These are phyloP conservation scores for Dactylorhiza incarnata DNA, from an alignment of 106 monocot species.

Conservation along the genomic window DNA sequence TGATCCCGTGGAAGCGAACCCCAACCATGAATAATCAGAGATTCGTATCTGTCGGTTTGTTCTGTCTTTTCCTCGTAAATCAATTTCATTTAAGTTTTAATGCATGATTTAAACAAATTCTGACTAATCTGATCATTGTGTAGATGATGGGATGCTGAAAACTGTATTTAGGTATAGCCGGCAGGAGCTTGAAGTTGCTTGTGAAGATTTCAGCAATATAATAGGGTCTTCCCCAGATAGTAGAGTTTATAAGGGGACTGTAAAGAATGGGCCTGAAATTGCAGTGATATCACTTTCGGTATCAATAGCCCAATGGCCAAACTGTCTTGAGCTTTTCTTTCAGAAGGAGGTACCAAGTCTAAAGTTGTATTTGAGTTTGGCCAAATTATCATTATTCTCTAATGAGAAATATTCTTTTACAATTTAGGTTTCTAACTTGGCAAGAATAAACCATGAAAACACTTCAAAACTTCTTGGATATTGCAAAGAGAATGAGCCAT, in stretches of 20 bases:
- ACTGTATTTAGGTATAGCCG: conserved; percentile 51
- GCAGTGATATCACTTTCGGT: conserved; percentile 76
- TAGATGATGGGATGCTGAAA: conserved; percentile 57
- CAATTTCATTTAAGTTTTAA: background rate
- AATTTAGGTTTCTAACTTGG: conserved; percentile 63
- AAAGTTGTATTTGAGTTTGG: background rate
- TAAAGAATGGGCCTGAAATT: conserved; percentile 81
- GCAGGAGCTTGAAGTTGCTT: conserved; percentile 76
- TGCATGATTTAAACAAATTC: background rate
- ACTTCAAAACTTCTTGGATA: conserved; percentile 68
- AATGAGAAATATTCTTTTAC: background rate
- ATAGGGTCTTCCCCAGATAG: conserved; percentile 76
- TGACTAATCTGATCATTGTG: conserved; percentile 2
- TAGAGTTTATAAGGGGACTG: conserved; percentile 76
- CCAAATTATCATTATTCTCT: background rate
- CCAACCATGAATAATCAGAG: conserved; percentile 27
- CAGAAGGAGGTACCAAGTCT: conserved; percentile 48
- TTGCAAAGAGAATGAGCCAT: conserved; percentile 75
- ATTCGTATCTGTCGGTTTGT: conserved; percentile 52
- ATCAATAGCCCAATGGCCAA: conserved; percentile 59
- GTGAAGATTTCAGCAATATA: conserved; percentile 98
- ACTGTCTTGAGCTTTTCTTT: conserved; percentile 68
- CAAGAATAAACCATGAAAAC: conserved; percentile 72
- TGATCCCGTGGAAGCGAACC: conserved; percentile 35
- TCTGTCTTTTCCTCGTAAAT: background rate